Conservation (phyloP, 768 basidiomycete species). For the Rhodotorula diobovata region DNA sequence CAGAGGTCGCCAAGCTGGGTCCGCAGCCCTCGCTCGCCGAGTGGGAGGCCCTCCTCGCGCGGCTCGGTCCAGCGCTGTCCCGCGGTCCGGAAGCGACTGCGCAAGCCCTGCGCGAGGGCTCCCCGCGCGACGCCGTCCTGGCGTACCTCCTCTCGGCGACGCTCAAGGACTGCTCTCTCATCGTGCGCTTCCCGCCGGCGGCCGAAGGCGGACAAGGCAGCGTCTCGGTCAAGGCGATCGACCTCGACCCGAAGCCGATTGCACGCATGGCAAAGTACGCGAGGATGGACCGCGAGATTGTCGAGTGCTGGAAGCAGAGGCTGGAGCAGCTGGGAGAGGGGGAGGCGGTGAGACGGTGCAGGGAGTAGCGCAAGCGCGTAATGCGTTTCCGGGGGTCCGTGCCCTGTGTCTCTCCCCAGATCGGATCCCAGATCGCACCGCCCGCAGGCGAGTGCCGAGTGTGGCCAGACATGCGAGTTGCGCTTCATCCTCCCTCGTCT, state of each 20-base stretch:
- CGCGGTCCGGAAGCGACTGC: not conserved
- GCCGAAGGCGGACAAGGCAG: not conserved
- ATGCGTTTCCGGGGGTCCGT: too few species aligned
- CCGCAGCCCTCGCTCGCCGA: constrained; percentile 61
- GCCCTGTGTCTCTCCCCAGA: too few species aligned
- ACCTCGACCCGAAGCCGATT: constrained; percentile 76
- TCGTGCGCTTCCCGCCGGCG: constrained; percentile 49
- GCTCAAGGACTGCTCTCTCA: constrained; percentile 92
- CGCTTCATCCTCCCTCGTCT: too few species aligned
- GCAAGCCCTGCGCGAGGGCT: constrained; percentile 38
- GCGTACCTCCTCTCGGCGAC: constrained; percentile 83
- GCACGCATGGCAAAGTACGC: constrained; percentile 65
- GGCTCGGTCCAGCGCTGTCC: constrained; percentile 48
- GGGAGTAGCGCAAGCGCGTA: too few species aligned
- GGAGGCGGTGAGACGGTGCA: not conserved
- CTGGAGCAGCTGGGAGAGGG: not conserved
- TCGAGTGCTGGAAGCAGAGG: constrained; percentile 34
- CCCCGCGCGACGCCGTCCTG: constrained; percentile 59
- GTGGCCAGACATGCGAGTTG: not conserved
- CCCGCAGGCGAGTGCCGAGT: not conserved
- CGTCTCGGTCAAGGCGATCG: constrained; percentile 62
- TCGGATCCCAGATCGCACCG: too few species aligned
- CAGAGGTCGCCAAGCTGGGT: constrained; percentile 17
- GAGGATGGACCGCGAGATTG: constrained; percentile 66
- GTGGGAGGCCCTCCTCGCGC: constrained; percentile 62